phyloP scores from a whole-genome alignment of 352 stramenopile species.

The Pythium aphanidermatum region DNA sequence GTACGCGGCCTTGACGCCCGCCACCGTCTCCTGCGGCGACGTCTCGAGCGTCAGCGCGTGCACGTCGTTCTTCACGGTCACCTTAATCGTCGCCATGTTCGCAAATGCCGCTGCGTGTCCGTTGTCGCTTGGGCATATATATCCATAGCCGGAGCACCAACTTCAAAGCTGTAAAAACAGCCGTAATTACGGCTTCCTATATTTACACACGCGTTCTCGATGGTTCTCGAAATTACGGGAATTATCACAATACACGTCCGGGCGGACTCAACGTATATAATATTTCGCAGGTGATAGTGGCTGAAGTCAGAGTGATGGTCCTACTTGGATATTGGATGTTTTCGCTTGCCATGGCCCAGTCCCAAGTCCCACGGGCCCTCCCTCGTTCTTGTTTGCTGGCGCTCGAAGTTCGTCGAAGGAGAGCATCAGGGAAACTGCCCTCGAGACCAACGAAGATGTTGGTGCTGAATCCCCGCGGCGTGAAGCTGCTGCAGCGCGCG shows the following conservation, averaged over 20 bases:
- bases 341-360: background rate
- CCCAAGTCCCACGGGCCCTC: no score
- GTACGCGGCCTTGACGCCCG: slow-evolving; percentile 79
- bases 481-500: slow-evolving; percentile 29
- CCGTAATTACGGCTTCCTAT: slow-evolving; percentile 3
- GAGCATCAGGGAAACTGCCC: background rate
- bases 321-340: slow-evolving; percentile 1
- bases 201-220: no score
- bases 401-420: slow-evolving; percentile 18
- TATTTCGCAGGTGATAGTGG: background rate
- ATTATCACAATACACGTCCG: no score
- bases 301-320: slow-evolving; percentile 11
- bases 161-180: slow-evolving; percentile 25
- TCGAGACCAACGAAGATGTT: slow-evolving; percentile 29
- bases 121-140: slow-evolving; percentile 1
- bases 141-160: slow-evolving; percentile 12
- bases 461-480: slow-evolving; percentile 29
- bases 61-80: slow-evolving; percentile 78
- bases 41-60: slow-evolving; percentile 66
- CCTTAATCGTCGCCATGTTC: slow-evolving; percentile 46
- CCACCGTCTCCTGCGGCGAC: slow-evolving; percentile 61
- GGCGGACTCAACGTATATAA: slow-evolving; percentile 15
- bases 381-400: no score
- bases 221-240: no score
- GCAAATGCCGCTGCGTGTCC: no score